Base-by-base conservation (phyloP, 2,329 filamentous ascomycete genomes). In the Epichloe bromicola region DNA sequence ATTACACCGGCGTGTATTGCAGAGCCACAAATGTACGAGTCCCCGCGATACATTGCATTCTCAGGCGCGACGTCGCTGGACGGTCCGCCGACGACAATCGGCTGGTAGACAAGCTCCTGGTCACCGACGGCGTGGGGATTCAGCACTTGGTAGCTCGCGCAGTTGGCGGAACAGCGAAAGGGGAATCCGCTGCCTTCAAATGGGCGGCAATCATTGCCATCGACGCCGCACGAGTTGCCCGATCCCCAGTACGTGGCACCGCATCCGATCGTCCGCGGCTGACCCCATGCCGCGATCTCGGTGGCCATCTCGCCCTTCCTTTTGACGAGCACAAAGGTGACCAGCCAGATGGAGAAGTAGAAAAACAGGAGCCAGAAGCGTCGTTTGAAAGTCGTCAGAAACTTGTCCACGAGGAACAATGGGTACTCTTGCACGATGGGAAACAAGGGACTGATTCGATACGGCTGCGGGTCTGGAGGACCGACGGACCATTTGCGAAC, bases 1-100 rank as follows among this genome's bases (percentile, higher is more conserved):
- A 94, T 79, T 59, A 90, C 74, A 19, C 88, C 89, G 1, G 88
- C 82, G 62, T 95, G 89, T 47, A 95, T 86, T 36, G 88, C 89
- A 12, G 89, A 77, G 53, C 82, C 83, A 62, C 89, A 95, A 50
- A 95, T 83, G 67, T 87, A 94, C 14, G 88, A 94, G 66, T 95
- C 89, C 10, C 86, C 88, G 17, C 93, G 85, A 65, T 97, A 97
- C 20, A 86, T 72, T 0, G 83, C 76, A 34, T 65, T 55, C 3
- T 64, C 60, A 17, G 67, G 62, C 33, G 61, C 65, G 5, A 60
- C 58, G 30, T 74, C 67, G 46, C 68, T 66, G 5, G 71, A 65
- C 0, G 79, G 79, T 0, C 84, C 84, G n/a, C 85, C 85, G 26
- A 88, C 72, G 2, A 88, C 76, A n/a, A 87, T 63, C 1, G 80